Base-by-base conservation (phyloP, 495 filamentous ascomycete species). In the Filosporella fistucella region DNA sequence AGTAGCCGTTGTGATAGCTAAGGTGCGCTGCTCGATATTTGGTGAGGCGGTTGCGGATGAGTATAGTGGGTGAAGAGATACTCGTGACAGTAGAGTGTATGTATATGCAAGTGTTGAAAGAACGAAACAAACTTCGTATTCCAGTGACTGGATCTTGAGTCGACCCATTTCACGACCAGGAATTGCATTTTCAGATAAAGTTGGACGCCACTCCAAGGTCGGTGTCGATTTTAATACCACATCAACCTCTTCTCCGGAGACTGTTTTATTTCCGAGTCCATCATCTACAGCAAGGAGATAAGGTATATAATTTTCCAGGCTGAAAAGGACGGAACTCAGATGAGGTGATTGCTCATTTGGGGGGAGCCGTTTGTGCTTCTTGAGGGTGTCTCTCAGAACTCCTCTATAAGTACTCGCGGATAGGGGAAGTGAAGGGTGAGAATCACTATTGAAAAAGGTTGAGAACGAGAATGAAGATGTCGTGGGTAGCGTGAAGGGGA, bases 381-480 rank as follows among this genome's bases (percentile, higher is more conserved):
- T 95, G 22, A 96, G 73, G 6, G 79, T 76, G 57, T 86, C 78
- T 49, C 85, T 79, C 12, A 93, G 73, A 11, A 89, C 78, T 54
- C 84, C 85, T 34, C 91, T 88, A 52, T 83, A 75, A 12, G 86
- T 89, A 33, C 87, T 86, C 2, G 86, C 80, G 17, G 79, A 72
- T 41, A 88, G 74, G 9, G 88, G 87, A 10, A 96, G 76, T 0
- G 91, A 91, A 6, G 91, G 89, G 60, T 95, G 91, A 2, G 85
- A 85, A 42, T 77, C 71, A 44, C 80, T 85, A 43, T 61, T 69
- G 58, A 91, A 80, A 67, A 72, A 82, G 16, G 79, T 69, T 8
- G 86, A 81, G 61, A 95, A 91, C 29, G 84, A 83, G 55, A 91
- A 79, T 34, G 80, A 73, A 2, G 88, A 93, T 18, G 90, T 95